These are phyloP conservation scores for Brassica cretica DNA, from an alignment of 345 rosid species.

Conservation along the genomic window DNA sequence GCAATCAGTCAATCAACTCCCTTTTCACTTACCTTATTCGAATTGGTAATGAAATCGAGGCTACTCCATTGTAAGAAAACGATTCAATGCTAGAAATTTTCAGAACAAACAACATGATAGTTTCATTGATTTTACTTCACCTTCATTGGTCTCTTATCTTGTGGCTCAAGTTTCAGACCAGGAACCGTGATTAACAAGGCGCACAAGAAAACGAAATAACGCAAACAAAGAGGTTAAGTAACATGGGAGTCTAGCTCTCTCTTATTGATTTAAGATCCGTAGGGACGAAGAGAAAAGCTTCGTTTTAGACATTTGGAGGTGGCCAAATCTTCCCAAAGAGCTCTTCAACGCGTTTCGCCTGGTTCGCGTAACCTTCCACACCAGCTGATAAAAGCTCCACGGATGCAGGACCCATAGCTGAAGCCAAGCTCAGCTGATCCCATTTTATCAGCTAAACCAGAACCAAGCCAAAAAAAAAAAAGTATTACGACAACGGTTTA, in stretches of 20 bases:
- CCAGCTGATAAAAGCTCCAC: slow-evolving; percentile 85
- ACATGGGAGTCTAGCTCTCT: slow-evolving; percentile 15
- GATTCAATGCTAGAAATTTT: too few relatives aligned
- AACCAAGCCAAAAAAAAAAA: slow-evolving; percentile 22
- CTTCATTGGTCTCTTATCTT: slow-evolving; percentile 15
- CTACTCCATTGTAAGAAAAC: slow-evolving; percentile 1
- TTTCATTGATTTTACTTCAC: not conserved
- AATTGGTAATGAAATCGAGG: slow-evolving; percentile 6
- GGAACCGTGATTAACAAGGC: not conserved
- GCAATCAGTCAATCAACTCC: slow-evolving; percentile 11
- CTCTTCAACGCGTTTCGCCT: slow-evolving; percentile 76
- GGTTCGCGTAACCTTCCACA: slow-evolving; percentile 70
- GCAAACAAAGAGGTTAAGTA: slow-evolving; percentile 4
- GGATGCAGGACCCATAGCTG: slow-evolving; percentile 85
- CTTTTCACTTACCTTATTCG: not conserved
- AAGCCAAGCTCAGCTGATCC: slow-evolving; percentile 83
- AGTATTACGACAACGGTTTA: not conserved
- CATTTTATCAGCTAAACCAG: slow-evolving; percentile 62
- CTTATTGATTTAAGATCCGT: slow-evolving; percentile 39
- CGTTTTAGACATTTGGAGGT: slow-evolving; percentile 75
- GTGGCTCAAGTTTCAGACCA: slow-evolving; percentile 20
- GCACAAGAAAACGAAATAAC: not conserved
- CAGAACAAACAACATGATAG: not conserved
- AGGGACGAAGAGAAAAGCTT: not conserved
- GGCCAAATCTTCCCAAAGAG: slow-evolving; percentile 93